Base-by-base conservation (phyloP, 2,329 filamentous ascomycete species). In the Calonectria multiphialidica region DNA sequence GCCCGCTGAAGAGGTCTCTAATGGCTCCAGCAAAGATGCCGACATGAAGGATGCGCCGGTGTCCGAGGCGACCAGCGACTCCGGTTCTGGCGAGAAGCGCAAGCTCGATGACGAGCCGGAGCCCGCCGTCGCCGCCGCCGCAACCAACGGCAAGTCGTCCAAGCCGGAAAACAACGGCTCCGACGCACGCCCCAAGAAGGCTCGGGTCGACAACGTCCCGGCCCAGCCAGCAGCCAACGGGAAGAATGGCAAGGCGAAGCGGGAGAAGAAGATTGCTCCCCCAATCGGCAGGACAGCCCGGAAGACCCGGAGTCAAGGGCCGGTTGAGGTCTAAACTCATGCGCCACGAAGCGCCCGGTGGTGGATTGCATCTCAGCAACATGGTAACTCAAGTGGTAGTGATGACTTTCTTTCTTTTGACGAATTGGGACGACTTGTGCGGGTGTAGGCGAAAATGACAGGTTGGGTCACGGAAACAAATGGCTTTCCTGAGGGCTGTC, bases 261-360 rank as follows among this genome's bases (percentile, higher is more conserved):
- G 77, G 73, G 81, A 83, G 16, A 85, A 85, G 78, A 85, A 81
- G 70, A 71, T 74, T n/a, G 65, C 76, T 23, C 77, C 81, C 0
- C 66, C 74, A 2, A 82, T 82, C 18, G 85, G 85, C 21, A 82
- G 72, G 68, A 85, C 85, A 8, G 80, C 81, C 55, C 81, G 85
- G 50, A 86, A 86, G 82, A 86, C 85, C 9, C 81, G 85, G 61
- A 86, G 85, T 71, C 85, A 86, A 74, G 85, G 85, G 0, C 82
- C 83, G 2, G 82, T 80, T 8, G 82, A 84, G 50, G 74, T 65
- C 42, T 66, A 35, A 59, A 37, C 53, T 49, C 21, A 25, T 25
- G 12, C 12, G 21, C 25, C 35, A 55, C 21, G 23, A 59, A 49
- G 44, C 25, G 30, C 28, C n/a, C 5, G 50, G 30, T 16, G 13